Base-by-base conservation (phyloP, 805 yeast species). In the Torulaspora maleeae region DNA sequence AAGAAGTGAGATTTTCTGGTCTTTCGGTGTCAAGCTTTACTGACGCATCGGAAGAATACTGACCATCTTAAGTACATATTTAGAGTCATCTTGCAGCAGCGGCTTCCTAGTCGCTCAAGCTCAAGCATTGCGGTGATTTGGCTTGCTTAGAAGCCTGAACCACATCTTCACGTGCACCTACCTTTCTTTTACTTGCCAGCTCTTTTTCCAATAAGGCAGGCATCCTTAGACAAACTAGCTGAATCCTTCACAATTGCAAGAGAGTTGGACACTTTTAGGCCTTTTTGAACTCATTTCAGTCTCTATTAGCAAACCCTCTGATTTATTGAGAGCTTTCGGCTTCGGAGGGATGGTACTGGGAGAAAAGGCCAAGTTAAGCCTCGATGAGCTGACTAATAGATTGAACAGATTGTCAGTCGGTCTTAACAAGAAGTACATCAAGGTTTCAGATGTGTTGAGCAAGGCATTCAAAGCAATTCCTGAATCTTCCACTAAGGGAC, bases 381-480 rank as follows among this genome's bases (percentile, higher is more conserved):
- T 44, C 16, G 49, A 24, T 20, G 27, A 27, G 30, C 44, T 48
- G 36, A 24, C 44, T n/a, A 20, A 22, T 6, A 42, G 35, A 28
- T 27, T 48, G 36, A 29, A 35, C 11, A 36, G 32, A 16, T 78
- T 89, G 44, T 86, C 96, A 54, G 86, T 90, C 62, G 96, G 96
- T 39, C 78, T 91, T 52, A 95, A 90, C 63, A 73, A 90, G 32
- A 76, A 76, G 36, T 95, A 88, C 65, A 87, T 91, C 45, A 96
- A 91, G 61, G 85, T 96, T 33, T 93, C 83, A 42, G 84, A 88
- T 49, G 87, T 93, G 67, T 86, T 97, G 22, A 95, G 87, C 66
- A 78, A 91, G 63, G 91, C 90, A 54, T 86, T 87, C 51, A 77
- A 87, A n/a, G 97, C 63, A 44, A 46, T 63, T 19, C 55, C 59